Conservation (phyloP, 2,329 filamentous ascomycete species). For the Aspergillus udagawae region DNA sequence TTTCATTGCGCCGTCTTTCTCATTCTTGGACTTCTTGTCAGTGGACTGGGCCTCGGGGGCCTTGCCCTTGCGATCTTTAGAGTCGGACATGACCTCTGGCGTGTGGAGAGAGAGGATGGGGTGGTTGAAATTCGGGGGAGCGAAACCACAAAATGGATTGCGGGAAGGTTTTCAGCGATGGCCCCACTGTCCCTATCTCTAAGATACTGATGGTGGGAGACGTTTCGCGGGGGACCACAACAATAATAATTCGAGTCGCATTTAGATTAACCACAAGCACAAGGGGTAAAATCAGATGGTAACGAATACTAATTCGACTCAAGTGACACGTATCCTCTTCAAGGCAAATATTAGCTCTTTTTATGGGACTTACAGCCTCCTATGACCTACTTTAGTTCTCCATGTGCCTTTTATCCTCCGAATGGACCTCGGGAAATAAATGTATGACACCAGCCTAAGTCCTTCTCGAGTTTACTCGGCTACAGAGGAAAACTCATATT, state of each 20-base stretch:
- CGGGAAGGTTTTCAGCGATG: constrained; percentile 16
- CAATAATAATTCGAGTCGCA: not conserved
- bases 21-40: constrained; percentile 23
- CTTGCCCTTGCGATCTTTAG: constrained; percentile 32
- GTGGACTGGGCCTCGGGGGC: constrained; percentile 17
- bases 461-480: not conserved
- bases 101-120: constrained; percentile 4
- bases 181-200: constrained; percentile 26
- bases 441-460: not conserved
- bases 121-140: constrained; percentile 9
- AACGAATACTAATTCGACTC: not conserved
- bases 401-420: not conserved
- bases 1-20: constrained; percentile 19
- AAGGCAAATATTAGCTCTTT: not conserved
- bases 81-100: constrained; percentile 30
- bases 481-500: not conserved
- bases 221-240: constrained; percentile 3
- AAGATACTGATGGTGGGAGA: not conserved
- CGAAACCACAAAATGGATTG: constrained; percentile 12
- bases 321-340: not conserved
- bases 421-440: not conserved
- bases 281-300: not conserved
- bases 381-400: not conserved
- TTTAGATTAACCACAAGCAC: not conserved
- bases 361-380: not conserved